phyloP scores from a whole-genome alignment of 495 filamentous ascomycete genomes.

The Neurospora pannonica region DNA sequence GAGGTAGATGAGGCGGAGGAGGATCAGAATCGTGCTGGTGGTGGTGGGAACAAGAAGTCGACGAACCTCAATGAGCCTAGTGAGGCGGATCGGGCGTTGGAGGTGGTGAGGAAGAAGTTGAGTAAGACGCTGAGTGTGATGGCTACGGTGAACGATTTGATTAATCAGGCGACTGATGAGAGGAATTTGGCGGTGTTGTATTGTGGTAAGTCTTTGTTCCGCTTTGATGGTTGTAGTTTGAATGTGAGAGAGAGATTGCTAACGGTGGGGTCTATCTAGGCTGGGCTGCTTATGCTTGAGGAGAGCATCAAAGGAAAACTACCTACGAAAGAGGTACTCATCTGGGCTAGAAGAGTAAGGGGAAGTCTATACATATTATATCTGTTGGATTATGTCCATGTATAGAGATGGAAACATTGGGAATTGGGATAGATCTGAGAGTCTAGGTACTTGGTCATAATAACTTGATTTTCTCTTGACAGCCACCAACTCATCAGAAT shows the following conservation, averaged over 20 bases:
- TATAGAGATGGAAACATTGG: neutral
- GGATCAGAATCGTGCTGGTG: too few relatives aligned
- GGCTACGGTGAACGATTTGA: conserved; percentile 93
- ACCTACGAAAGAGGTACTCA: neutral
- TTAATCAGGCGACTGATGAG: conserved; percentile 91
- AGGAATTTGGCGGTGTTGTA: conserved; percentile 86
- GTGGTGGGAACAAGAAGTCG: conserved; percentile 15
- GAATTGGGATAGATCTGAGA: neutral
- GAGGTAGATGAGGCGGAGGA: conserved; percentile 16
- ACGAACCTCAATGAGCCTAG: conserved; percentile 63
- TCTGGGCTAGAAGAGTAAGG: neutral
- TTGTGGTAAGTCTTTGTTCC: conserved; percentile 56
- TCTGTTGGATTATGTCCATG: neutral
- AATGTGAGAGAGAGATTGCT: neutral
- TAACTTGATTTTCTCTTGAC: neutral
- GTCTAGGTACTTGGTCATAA: neutral
- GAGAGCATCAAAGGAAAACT: neutral
- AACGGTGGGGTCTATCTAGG: conserved; percentile 26
- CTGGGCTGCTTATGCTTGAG: conserved; percentile 54
- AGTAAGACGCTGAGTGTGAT: conserved; percentile 85
- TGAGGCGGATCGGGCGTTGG: conserved; percentile 85
- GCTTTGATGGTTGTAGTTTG: neutral
- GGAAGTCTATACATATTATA: neutral
- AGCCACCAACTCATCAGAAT: neutral
- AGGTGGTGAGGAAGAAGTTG: conserved; percentile 89